Evolutionary conservation across 768 basidiomycete species (phyloP).

Genomic region (Collybia mongolica): DNA sequence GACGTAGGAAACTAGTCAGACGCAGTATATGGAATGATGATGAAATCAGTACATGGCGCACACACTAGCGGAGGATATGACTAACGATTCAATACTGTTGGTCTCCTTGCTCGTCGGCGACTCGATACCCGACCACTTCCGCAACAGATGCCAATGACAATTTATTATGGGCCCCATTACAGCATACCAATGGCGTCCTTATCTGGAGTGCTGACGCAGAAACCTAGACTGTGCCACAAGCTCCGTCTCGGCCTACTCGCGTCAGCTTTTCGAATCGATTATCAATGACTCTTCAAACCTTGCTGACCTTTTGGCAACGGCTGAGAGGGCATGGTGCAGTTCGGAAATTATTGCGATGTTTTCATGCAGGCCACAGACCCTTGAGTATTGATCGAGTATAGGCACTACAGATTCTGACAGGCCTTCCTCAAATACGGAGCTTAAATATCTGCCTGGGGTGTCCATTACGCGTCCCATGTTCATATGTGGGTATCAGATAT

Average conservation of each 20-base stretch:
- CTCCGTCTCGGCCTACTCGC: neutral
- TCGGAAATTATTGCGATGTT: constrained; percentile 27
- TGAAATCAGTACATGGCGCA: constrained; percentile 12
- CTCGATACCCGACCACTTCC: constrained; percentile 3
- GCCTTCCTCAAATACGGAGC: constrained; percentile 20
- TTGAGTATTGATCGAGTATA: neutral
- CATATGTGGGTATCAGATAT: constrained; percentile 21
- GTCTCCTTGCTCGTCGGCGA: no score
- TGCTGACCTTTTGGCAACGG: constrained; percentile 20
- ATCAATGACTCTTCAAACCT: constrained; percentile 6
- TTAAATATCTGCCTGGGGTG: constrained; percentile 41
- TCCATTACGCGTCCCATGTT: constrained; percentile 29
- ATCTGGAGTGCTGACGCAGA: constrained; percentile 16
- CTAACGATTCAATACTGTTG: constrained; percentile 9
- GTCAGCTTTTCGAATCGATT: constrained; percentile 3
- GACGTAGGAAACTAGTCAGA: constrained; percentile 6
- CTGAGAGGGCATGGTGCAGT: constrained; percentile 27
- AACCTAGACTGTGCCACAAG: constrained; percentile 14
- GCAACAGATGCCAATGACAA: constrained; percentile 1
- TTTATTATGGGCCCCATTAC: constrained; percentile 4
- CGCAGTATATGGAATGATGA: constrained; percentile 17
- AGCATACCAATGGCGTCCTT: constrained; percentile 4
- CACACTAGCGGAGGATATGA: constrained; percentile 11
- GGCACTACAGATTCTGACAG: neutral
- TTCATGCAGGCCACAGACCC: constrained; percentile 30